Evolutionary conservation across 1,284 basidiomycete genomes (phyloP), one percentile per base, ranked within the genome.

Genomic region (Rugosomyces carneus): DNA sequence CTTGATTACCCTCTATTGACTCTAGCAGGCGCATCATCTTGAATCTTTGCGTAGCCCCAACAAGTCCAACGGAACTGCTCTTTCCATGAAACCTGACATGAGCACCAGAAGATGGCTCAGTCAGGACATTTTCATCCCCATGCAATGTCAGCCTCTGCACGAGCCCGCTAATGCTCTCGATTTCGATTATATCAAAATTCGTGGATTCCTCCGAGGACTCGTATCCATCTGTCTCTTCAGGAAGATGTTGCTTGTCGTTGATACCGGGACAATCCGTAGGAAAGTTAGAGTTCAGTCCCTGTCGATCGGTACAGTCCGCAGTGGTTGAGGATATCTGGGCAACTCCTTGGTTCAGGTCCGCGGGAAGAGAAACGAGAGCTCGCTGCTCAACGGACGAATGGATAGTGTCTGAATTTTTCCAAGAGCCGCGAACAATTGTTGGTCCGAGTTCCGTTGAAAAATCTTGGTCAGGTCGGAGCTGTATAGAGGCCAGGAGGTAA

Each of bases 401-500:
- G 26, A 40, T 47, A 19, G 44, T 55, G 50, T 52, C 40, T 40
- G 72, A 67, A 21, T 58, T 61, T 56, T 80, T 88, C 80, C 89
- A 92, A 3, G 84, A 84, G 50, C 81, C 87, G 27, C 84, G 78
- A 41, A 81, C 53, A 4, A 89, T 68, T 0, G 74, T 71, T 1
- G 85, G 82, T 1, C 89, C 89, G 37, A 91, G 70, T 48, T 84
- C 77, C 21, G 71, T 63, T 24, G 75, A 71, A 59, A 88, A 81
- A 59, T 89, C 83, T 41, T 71, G 60, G 48, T 78, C 76, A 16
- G 89, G 89, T 40, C 76, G 75, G 44, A 89, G 71, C 86, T 90
- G 51, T 26, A 45, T 38, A 38, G 16, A 21, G 3, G 11, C 2
- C 13, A 16, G 5, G 31, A 20, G 8, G 31, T 42, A 11, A 13